Percentiles rank a stretch among this genome's conserved stretches.
phyloP scores from a whole-genome alignment of 1,139 yeast species.

The Pichia sp. region DNA sequence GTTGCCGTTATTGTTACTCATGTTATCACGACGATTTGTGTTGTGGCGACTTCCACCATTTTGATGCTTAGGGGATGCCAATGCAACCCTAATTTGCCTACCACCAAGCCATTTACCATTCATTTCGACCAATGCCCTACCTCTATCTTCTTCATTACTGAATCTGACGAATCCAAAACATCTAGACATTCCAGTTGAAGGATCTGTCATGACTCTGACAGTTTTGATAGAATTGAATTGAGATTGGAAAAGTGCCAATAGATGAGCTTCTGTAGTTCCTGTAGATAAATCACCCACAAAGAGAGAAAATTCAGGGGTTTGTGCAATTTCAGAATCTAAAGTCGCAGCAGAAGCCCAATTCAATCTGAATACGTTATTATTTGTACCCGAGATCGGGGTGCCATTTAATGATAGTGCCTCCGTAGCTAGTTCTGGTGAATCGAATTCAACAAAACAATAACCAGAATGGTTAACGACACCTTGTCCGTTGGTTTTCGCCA shows the following conservation, averaged over 20 bases:
- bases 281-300: slow-evolving; percentile 84
- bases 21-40: slow-evolving; percentile 4
- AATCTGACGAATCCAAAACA: slow-evolving; percentile 94
- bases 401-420: slow-evolving; percentile 69
- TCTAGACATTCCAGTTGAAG: slow-evolving; percentile 64
- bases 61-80: slow-evolving; percentile 61
- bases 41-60: slow-evolving; percentile 16
- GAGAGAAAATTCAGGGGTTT: slow-evolving; percentile 57
- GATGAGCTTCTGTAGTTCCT: slow-evolving; percentile 65
- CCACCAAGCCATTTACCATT: slow-evolving; percentile 71
- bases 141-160: slow-evolving; percentile 61
- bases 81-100: slow-evolving; percentile 69
- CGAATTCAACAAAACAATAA: slow-evolving; percentile 83
- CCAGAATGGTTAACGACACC: slow-evolving; percentile 49
- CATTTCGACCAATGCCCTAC: slow-evolving; percentile 73
- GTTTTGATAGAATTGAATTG: slow-evolving; percentile 72
- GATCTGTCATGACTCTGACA: slow-evolving; percentile 82
- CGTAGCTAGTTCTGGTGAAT: slow-evolving; percentile 57
- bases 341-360: slow-evolving; percentile 86
- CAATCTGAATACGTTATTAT: slow-evolving; percentile 53
- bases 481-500: slow-evolving; percentile 21
- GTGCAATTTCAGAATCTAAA: slow-evolving; percentile 27
- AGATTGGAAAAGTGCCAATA: slow-evolving; percentile 62
- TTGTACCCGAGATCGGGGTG: slow-evolving; percentile 52
- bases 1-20: slow-evolving; percentile 4